A percentile compares a stretch with the other conserved stretches of the same genome.
These are phyloP conservation scores for Aspergillus piperis DNA, from an alignment of 2,329 filamentous ascomycete species.

Conservation along the genomic window DNA sequence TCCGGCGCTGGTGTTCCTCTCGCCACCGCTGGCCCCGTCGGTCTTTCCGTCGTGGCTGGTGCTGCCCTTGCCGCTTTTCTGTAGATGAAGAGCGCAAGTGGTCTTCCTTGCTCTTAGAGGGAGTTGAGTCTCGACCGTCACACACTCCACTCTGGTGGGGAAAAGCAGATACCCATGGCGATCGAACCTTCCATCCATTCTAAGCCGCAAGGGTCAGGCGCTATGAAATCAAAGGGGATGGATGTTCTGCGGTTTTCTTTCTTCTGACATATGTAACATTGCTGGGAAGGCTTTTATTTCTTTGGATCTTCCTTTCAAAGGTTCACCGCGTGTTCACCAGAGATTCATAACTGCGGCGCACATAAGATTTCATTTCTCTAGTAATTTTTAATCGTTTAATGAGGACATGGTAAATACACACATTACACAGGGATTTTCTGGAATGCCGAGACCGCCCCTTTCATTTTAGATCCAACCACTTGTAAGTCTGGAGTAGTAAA, in stretches of 20 bases:
- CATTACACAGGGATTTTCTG: neutral
- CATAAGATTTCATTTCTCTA: constrained; percentile 17
- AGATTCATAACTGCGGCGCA: constrained; percentile 19
- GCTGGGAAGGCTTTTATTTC: constrained; percentile 12
- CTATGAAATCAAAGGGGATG: constrained; percentile 17
- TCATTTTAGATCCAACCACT: neutral
- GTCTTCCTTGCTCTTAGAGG: neutral
- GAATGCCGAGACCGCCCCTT: neutral
- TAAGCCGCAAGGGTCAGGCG: neutral
- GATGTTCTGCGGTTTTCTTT: constrained; percentile 13
- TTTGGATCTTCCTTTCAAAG: constrained; percentile 7
- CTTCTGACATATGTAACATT: constrained; percentile 18
- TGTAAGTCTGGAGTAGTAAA: neutral
- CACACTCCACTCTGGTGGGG: neutral
- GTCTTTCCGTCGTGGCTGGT: constrained; percentile 45
- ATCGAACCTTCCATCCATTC: neutral
- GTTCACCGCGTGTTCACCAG: constrained; percentile 17
- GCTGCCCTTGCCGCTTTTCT: constrained; percentile 46
- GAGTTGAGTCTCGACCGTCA: neutral
- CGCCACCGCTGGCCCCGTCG: constrained; percentile 39
- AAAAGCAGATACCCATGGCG: constrained; percentile 3
- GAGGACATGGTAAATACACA: constrained; percentile 18
- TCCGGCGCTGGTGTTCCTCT: constrained; percentile 37
- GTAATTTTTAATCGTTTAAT: constrained; percentile 16
- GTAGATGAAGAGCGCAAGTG: constrained; percentile 28